Evolutionary conservation across 306 rosid species (phyloP).

Genomic region (Cotoneaster glaucophyllus): DNA sequence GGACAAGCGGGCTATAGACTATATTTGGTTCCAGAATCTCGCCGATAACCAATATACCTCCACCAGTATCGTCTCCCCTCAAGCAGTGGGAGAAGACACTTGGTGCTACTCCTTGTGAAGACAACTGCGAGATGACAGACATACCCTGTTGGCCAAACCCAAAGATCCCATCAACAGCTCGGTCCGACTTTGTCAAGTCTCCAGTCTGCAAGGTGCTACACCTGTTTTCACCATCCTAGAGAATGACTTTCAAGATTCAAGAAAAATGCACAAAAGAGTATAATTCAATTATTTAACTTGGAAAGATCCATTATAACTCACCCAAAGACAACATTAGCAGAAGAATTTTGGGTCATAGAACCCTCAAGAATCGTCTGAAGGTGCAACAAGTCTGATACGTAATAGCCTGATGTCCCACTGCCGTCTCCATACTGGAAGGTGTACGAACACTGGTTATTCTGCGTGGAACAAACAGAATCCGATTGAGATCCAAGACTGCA

Average conservation of each 20-base stretch:
- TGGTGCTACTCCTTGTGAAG: constrained; percentile 82
- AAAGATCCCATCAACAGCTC: constrained; percentile 94
- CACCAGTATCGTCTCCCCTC: constrained; percentile 81
- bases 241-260: constrained; percentile 24
- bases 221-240: constrained; percentile 48
- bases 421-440: constrained; percentile 96
- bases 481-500: constrained; percentile 58
- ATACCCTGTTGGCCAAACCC: constrained; percentile 86
- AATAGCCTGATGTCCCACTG: constrained; percentile 91
- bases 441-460: constrained; percentile 76
- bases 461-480: constrained; percentile 61
- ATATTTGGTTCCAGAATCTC: constrained; percentile 84
- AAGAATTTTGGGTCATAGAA: constrained; percentile 52
- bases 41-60: constrained; percentile 91
- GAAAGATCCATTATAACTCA: constrained; percentile 32
- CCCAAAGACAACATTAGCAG: constrained; percentile 88
- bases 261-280: neutral
- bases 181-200: constrained; percentile 80
- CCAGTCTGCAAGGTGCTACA: constrained; percentile 84
- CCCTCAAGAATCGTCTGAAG: constrained; percentile 51
- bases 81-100: constrained; percentile 90
- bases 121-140: constrained; percentile 87
- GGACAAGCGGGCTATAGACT: constrained; percentile 81
- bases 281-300: neutral
- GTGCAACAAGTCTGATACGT: constrained; percentile 67